Evolutionary conservation across 192 early-diverging fungal species (phyloP).

Genomic region (Backusella mclennaniae): DNA sequence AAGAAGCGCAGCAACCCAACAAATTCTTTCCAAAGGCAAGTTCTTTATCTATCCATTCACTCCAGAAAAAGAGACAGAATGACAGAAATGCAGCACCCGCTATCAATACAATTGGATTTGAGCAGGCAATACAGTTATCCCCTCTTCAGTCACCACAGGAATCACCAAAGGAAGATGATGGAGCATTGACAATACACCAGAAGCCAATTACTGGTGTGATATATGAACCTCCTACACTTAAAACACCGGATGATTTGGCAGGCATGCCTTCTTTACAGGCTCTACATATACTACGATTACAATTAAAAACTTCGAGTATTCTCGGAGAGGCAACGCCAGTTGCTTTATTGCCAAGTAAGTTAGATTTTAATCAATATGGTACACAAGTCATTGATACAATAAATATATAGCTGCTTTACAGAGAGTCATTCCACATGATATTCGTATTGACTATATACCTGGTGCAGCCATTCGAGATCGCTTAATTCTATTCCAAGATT

Average conservation of each 20-base stretch:
- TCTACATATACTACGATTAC: constrained; percentile 26
- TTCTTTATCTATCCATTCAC: background rate
- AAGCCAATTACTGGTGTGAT: constrained; percentile 13
- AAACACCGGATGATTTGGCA: constrained; percentile 16
- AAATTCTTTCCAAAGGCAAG: background rate
- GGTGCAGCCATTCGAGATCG: constrained; percentile 25
- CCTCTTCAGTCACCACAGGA: constrained; percentile 1
- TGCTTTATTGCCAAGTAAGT: constrained; percentile 25
- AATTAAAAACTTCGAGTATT: constrained; percentile 27
- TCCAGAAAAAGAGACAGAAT: background rate
- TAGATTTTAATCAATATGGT: no score
- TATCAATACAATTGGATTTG: background rate
- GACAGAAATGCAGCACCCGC: background rate
- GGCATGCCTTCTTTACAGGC: constrained; percentile 30
- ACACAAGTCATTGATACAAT: background rate
- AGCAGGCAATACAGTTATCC: background rate
- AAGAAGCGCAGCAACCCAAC: background rate
- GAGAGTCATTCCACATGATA: constrained; percentile 26
- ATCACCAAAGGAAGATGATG: background rate
- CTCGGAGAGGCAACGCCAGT: background rate
- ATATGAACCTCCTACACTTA: constrained; percentile 5
- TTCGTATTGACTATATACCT: constrained; percentile 36
- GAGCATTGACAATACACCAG: background rate
- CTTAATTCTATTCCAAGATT: constrained; percentile 34
- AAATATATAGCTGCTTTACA: constrained; percentile 27